Base-by-base conservation (phyloP, 495 filamentous ascomycete species). In the Trichoderma erinaceum region DNA sequence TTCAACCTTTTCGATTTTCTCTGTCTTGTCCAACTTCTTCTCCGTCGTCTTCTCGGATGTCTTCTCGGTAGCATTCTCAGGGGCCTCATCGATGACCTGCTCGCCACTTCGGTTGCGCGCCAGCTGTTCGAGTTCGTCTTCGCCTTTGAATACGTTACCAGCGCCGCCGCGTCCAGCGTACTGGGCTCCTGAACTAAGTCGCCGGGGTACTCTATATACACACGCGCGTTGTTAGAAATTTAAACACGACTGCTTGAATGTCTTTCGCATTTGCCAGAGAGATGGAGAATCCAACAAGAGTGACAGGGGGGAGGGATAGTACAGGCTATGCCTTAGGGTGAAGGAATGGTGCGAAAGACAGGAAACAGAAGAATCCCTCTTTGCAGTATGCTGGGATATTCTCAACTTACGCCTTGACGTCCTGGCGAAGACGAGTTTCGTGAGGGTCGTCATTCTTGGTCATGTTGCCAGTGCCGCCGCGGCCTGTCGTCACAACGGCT, bases 401-500 rank as follows among this genome's bases (percentile, higher is more conserved):
- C 25, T 1, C 35, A 43, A 75, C 81, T 69, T 77, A 83, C 79
- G 86, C 81, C 35, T 81, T 86, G 67, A 97, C 91, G 74, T 97
- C 93, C 76, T 97, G 93, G 43, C 86, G 88, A 61, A 85, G 81
- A 66, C 93, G 86, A 50, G 93, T 91, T 70, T 92, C 78, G 21
- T 82, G 78, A 4, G 87, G 87, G 69, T 92, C 88, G 66, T 85
- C 84, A 71, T 87, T 84, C 66, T 78, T 78, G 23, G 87, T 81
- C 89, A 94, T 93, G 77, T 94, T 94, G 27, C 90, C 91, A 12
- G 78, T 78, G 46, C 81, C 82, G 4, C 84, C 83, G 21, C 83
- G 84, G 63, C 84, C 93, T 23, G 93, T 97, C 6, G 93, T 96
- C 73, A 92, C 93, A 68, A 92, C 79, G 18, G 90, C 81, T 25